Base-by-base conservation (phyloP, 495 filamentous ascomycete genomes). In the Neurospora tetrasperma region DNA sequence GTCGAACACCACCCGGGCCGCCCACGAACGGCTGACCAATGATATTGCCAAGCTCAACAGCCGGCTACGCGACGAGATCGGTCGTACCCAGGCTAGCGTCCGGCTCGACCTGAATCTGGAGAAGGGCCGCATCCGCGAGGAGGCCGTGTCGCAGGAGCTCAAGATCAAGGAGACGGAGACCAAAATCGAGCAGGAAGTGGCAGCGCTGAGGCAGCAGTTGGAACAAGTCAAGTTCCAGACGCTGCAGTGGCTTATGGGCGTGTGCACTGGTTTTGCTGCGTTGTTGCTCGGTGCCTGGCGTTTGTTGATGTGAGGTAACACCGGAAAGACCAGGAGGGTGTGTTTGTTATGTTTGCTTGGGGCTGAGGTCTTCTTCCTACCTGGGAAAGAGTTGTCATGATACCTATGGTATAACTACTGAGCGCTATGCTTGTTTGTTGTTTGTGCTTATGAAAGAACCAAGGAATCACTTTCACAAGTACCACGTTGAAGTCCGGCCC, bases 111-210 rank as follows among this genome's bases (percentile, higher is more conserved):
- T 99, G 71, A 99, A 98, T 81, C 82, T 99, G 16, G 96, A 99
- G 78, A 99, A 99, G 86, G 96, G 96, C 3, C 86, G 96, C 68
- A 98, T 99, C 74, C 88, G 96, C 71, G 96, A 99, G 82, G 96
- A 99, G 84, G 94, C 94, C 10, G 97, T 97, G 77, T 91, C 92
- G 75, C 96, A 98, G 84, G 96, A 98, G 83, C 87, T 99, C 84
- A 97, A 97, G 84, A 94, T 99, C 75, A 97, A 97, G 85, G 96
- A 99, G 86, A 98, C 96, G 20, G 96, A 99, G 82, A 97, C 94
- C 68, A 88, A 96, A 80, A 98, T 99, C 82, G 96, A 99, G 85
- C 96, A 98, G 84, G 96, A 98, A 84, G 94, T 96, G 48, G 96
- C 96, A 31, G 92, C 91, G 27, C 80, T 99, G 76, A 85, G 93